These are phyloP conservation scores for Penicillium desertorum DNA, from an alignment of 495 filamentous ascomycete genomes.

Conservation along the genomic window DNA sequence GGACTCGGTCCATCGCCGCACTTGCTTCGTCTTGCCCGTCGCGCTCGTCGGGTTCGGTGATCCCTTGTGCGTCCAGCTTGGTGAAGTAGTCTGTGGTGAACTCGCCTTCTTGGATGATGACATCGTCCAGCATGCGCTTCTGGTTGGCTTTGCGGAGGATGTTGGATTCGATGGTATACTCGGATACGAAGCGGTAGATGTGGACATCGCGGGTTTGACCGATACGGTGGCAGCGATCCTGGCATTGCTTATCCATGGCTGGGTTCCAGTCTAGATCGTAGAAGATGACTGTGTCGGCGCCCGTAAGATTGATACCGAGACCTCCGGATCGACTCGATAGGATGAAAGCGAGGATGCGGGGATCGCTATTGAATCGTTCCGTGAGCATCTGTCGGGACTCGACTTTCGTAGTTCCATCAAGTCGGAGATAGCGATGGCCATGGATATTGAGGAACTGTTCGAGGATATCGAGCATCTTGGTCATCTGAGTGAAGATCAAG, in stretches of 20 bases:
- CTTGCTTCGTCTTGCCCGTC: conserved; percentile 63
- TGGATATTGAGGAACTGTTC: conserved; percentile 99
- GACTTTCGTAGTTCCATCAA: conserved; percentile 92
- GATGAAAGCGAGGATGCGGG: conserved; percentile 90
- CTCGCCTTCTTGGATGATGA: conserved; percentile 97
- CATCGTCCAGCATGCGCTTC: conserved; percentile 95
- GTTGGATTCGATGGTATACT: conserved; percentile 98
- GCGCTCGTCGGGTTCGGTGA: conserved; percentile 61
- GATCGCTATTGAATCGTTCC: conserved; percentile 94
- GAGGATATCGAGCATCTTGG: conserved; percentile 94
- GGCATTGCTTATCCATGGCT: conserved; percentile 99
- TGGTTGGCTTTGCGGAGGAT: conserved; percentile 95
- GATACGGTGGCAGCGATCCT: conserved; percentile 96
- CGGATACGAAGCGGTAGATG: conserved; percentile 94
- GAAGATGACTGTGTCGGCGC: conserved; percentile 98
- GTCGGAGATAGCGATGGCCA: conserved; percentile 90
- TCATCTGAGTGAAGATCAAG: conserved; percentile 99
- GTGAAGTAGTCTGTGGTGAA: conserved; percentile 99
- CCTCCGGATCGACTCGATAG: conserved; percentile 92
- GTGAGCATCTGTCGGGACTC: conserved; percentile 95
- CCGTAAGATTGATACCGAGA: conserved; percentile 93
- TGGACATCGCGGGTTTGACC: conserved; percentile 98
- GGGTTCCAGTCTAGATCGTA: conserved; percentile 99
- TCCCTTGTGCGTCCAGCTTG: conserved; percentile 67
- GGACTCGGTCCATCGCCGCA: conserved; percentile 82